These are phyloP conservation scores for Aspergillus versicolor DNA, from an alignment of 2,329 filamentous ascomycete species.

Conservation along the genomic window DNA sequence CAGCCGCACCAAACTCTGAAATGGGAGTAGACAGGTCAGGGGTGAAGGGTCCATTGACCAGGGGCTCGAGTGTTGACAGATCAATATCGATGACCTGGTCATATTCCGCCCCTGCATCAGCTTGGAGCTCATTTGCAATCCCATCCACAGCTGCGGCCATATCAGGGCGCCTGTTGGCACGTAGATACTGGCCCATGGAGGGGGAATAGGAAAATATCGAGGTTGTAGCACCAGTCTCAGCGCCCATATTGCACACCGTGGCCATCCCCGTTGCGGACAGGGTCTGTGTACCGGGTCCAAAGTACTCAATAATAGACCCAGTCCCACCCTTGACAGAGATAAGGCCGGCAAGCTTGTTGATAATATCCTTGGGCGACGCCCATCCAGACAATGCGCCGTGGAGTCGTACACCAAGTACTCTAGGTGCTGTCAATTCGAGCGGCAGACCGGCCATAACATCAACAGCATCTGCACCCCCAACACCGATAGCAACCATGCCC, in stretches of 20 bases:
- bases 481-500: constrained; percentile 91
- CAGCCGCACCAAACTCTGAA: constrained; percentile 93
- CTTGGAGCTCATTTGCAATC: constrained; percentile 71
- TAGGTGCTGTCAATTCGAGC: constrained; percentile 98
- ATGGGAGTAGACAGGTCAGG: constrained; percentile 97
- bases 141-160: constrained; percentile 67
- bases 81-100: constrained; percentile 97
- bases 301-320: constrained; percentile 67
- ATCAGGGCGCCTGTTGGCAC: constrained; percentile 89
- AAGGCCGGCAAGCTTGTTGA: constrained; percentile 94
- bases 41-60: constrained; percentile 98
- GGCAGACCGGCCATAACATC: constrained; percentile 97
- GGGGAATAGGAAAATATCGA: constrained; percentile 98
- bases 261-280: constrained; percentile 84
- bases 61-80: constrained; percentile 88
- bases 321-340: constrained; percentile 98
- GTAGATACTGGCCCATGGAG: constrained; percentile 94
- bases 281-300: constrained; percentile 68
- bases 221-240: constrained; percentile 72
- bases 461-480: constrained; percentile 96
- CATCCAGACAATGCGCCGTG: constrained; percentile 87
- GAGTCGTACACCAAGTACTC: constrained; percentile 93
- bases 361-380: constrained; percentile 94
- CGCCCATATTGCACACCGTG: constrained; percentile 71
- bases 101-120: constrained; percentile 89